Evolutionary conservation across 2,329 filamentous ascomycete species (phyloP), one percentile per base, ranked within the genome.

Genomic region (Aspergillus pseudoterreus): DNA sequence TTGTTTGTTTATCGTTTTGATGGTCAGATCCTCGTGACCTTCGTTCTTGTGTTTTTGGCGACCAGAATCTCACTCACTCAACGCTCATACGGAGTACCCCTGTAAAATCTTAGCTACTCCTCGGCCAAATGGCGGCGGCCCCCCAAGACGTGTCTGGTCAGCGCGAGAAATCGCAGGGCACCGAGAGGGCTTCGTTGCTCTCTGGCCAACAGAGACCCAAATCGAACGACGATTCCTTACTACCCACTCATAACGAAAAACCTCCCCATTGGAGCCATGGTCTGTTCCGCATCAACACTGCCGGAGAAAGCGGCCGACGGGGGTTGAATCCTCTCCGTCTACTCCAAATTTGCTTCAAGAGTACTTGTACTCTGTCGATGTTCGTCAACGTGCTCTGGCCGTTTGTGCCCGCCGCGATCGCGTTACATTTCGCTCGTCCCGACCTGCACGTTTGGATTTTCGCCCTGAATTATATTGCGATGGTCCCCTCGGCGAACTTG

Each of bases 401-500:
- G 4, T 77, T 88, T 54, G 87, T 90, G 2, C 86, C 87, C 6
- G 82, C 82, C 27, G 87, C 86, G 15, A 83, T 91, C 58, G 84
- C 77, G n/a, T 73, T 88, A 48, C 75, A 82, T 56, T 83, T 82
- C 57, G 77, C 77, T 42, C 73, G 74, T 17, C 76, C 77, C 0
- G 75, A 85, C 21, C 71, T 79, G 52, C 78, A 87, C 59, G 71
- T 88, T 1, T 78, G 80, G 68, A 82, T 85, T 48, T 91, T 91
- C 71, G 76, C 81, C 46, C 77, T 88, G 51, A 84, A 85, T 44
- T 91, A 90, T 65, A 80, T 91, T 54, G 86, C 86, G 59, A 91
- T 91, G 85, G 76, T 91, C 1, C 88, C 87, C 0, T 83, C 84
- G 44, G 88, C 87, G 50, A 91, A 91, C 62, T 69, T 90, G 51